These are phyloP conservation scores for Arachis monticola DNA, from an alignment of 331 rosid species.

Conservation along the genomic window DNA sequence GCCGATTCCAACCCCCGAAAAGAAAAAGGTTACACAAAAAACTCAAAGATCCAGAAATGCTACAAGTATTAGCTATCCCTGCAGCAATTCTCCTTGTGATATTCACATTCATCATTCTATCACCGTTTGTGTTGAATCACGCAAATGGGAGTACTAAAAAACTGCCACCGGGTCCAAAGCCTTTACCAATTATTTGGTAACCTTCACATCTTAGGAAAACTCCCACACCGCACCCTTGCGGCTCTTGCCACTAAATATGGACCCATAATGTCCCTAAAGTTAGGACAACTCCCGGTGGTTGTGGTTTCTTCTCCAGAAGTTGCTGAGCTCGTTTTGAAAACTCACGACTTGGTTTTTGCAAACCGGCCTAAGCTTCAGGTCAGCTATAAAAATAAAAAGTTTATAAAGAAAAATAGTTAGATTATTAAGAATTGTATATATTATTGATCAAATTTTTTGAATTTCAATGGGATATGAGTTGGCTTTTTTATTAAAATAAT, in stretches of 20 bases:
- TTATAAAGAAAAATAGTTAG: too few species aligned
- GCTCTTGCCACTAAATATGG: slow-evolving; percentile 47
- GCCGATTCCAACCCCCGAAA: too few species aligned
- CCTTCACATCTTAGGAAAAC: slow-evolving; percentile 34
- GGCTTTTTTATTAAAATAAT: too few species aligned
- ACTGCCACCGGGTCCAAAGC: slow-evolving; percentile 51
- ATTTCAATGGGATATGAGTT: too few species aligned
- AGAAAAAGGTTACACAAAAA: too few species aligned
- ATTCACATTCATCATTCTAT: slow-evolving; percentile 16
- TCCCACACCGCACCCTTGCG: slow-evolving; percentile 45
- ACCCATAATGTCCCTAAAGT: slow-evolving; percentile 46
- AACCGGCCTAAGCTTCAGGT: slow-evolving; percentile 39
- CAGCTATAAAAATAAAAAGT: too few species aligned
- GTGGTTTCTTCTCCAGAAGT: slow-evolving; percentile 45
- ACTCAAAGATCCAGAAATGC: background rate
- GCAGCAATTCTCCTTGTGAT: background rate
- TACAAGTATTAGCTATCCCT: background rate
- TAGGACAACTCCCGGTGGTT: slow-evolving; percentile 41
- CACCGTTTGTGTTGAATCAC: background rate
- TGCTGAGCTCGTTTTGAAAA: slow-evolving; percentile 45
- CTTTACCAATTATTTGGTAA: slow-evolving; percentile 45
- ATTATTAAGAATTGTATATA: too few species aligned
- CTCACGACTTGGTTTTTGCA: slow-evolving; percentile 36
- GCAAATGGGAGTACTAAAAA: slow-evolving; percentile 9
- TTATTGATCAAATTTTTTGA: too few species aligned